Evolutionary conservation across 495 filamentous ascomycete genomes (phyloP).

Genomic region (Neurospora terricola): DNA sequence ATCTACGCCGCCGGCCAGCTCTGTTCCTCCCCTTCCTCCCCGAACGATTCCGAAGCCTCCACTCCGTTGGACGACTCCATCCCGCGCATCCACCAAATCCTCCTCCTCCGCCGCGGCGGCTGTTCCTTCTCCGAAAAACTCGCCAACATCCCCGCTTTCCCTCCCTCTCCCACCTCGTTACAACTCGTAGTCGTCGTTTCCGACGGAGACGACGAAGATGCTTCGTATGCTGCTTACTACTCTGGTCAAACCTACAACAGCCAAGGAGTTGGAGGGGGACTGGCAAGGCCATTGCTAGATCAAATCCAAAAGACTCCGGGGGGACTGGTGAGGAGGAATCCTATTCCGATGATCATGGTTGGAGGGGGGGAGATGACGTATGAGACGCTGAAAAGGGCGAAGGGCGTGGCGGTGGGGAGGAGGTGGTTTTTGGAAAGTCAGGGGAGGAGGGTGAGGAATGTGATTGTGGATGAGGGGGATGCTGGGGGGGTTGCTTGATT

Average conservation of each 20-base stretch:
- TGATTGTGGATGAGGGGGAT: slow-evolving; percentile 51
- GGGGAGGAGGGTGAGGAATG: slow-evolving; percentile 67
- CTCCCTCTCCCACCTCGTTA: slow-evolving; percentile 47
- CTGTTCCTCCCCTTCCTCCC: slow-evolving; percentile 35
- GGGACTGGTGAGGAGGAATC: slow-evolving; percentile 61
- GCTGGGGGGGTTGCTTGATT: neutral
- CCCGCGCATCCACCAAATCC: slow-evolving; percentile 59
- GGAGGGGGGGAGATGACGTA: slow-evolving; percentile 62
- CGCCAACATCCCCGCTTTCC: slow-evolving; percentile 66
- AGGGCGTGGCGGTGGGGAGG: slow-evolving; percentile 60
- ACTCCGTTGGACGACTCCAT: slow-evolving; percentile 33
- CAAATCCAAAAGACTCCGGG: slow-evolving; percentile 58
- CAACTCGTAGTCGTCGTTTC: slow-evolving; percentile 81
- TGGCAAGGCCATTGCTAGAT: slow-evolving; percentile 66
- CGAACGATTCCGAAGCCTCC: neutral
- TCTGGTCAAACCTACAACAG: slow-evolving; percentile 18
- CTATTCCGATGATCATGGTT: slow-evolving; percentile 78
- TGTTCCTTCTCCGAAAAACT: slow-evolving; percentile 83
- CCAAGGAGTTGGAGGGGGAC: neutral
- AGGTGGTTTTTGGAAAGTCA: slow-evolving; percentile 74
- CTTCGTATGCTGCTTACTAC: neutral
- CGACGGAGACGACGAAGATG: slow-evolving; percentile 39
- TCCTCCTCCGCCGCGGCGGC: slow-evolving; percentile 74
- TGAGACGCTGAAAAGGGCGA: slow-evolving; percentile 48
- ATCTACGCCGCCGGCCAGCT: slow-evolving; percentile 63